Conservation (phyloP, 495 filamentous ascomycete genomes). For the Copromyces sp. region DNA sequence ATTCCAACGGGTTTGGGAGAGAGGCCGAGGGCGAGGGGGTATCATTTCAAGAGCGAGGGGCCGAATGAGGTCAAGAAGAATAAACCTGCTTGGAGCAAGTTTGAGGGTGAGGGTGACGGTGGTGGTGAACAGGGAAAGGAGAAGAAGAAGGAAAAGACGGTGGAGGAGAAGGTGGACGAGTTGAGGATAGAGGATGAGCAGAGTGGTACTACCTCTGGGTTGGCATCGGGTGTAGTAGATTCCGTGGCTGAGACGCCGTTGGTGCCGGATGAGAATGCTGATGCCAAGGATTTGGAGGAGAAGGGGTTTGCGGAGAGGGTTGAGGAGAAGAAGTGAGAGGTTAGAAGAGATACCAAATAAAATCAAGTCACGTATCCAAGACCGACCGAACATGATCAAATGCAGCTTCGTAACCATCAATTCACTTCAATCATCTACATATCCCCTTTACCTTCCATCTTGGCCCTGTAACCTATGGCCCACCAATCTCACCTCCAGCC, state of each 20-base stretch:
- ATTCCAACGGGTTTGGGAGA: slow-evolving; percentile 65
- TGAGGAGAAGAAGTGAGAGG: neutral
- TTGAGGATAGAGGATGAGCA: neutral
- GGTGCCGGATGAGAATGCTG: slow-evolving; percentile 3
- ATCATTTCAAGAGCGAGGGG: slow-evolving; percentile 65
- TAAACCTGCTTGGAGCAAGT: slow-evolving; percentile 48
- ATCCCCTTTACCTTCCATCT: neutral
- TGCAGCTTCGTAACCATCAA: neutral
- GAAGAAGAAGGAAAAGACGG: neutral
- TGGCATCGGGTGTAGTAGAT: neutral
- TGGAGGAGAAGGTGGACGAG: neutral
- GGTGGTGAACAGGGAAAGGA: slow-evolving; percentile 16
- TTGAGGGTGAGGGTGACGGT: slow-evolving; percentile 15
- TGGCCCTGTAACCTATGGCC: neutral
- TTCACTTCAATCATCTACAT: neutral
- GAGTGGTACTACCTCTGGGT: neutral
- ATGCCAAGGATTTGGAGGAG: neutral
- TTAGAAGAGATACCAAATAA: too few species aligned
- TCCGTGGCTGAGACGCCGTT: neutral
- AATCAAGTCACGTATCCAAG: too few species aligned
- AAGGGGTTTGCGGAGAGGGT: neutral
- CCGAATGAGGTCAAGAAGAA: slow-evolving; percentile 60
- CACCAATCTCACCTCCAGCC: neutral
- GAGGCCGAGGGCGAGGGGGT: slow-evolving; percentile 74
- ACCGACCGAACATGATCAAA: too few species aligned